Conservation (phyloP, 2,329 filamentous ascomycete species). For the Fusarium hainanense region DNA sequence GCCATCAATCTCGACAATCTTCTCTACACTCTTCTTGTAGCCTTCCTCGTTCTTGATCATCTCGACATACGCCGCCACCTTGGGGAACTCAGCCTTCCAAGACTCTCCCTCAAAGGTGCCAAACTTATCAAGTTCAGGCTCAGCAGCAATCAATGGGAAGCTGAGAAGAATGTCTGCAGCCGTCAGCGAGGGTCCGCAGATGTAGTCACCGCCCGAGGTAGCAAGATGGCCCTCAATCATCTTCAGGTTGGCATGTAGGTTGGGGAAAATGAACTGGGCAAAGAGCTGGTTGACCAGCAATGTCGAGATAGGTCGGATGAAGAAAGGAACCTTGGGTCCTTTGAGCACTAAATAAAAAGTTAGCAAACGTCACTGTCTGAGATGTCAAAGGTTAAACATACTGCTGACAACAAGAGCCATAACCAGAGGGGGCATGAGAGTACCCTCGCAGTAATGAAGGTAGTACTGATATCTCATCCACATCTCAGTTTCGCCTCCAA, state of each 20-base stretch:
- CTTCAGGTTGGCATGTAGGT: constrained; percentile 59
- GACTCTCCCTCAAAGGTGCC: constrained; percentile 56
- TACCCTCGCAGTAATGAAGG: constrained; percentile 88
- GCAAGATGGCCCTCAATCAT: constrained; percentile 63
- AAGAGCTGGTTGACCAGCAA: constrained; percentile 57
- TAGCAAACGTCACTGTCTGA: background rate
- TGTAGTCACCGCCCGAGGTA: constrained; percentile 58
- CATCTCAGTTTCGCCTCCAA: constrained; percentile 70
- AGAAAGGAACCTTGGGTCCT: constrained; percentile 60
- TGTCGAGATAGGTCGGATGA: constrained; percentile 63
- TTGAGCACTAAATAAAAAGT: constrained; percentile 54
- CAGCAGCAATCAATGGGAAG: constrained; percentile 61
- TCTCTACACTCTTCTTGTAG: constrained; percentile 60
- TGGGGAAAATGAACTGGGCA: constrained; percentile 58
- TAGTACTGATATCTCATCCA: constrained; percentile 73
- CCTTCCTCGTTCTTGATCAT: constrained; percentile 59
- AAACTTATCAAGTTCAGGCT: constrained; percentile 54
- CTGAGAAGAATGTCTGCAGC: constrained; percentile 66
- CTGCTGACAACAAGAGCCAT: constrained; percentile 69
- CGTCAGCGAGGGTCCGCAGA: constrained; percentile 62
- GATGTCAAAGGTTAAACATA: constrained; percentile 46
- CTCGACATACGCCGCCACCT: constrained; percentile 59
- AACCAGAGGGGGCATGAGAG: constrained; percentile 78
- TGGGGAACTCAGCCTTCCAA: constrained; percentile 56
- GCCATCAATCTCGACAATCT: constrained; percentile 63